Percentiles rank a stretch among this genome's conserved stretches.
phyloP scores from a whole-genome alignment of 495 filamentous ascomycete species.

The Sordaria brevicollis region DNA sequence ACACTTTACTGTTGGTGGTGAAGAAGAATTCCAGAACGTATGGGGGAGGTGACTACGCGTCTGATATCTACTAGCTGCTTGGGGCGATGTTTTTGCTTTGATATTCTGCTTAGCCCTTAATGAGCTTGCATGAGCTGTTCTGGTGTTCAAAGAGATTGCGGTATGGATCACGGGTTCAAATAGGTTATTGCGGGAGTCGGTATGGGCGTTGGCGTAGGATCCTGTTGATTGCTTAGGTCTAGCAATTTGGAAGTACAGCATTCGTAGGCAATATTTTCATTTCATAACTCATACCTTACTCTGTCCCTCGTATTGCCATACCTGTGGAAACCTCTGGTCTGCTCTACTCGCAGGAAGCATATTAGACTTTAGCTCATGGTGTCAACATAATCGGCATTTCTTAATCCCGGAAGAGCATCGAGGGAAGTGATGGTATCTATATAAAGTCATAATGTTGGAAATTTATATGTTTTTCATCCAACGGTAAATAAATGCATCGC shows the following conservation, averaged over 20 bases:
- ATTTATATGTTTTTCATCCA: no score
- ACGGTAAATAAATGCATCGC: no score
- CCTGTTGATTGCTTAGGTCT: background rate
- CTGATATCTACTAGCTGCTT: background rate
- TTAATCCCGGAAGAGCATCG: no score
- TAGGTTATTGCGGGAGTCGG: background rate
- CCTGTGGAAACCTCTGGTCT: background rate
- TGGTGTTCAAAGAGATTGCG: background rate
- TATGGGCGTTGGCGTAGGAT: background rate
- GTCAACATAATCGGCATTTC: no score
- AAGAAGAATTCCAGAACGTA: constrained; percentile 22
- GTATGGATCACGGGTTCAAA: background rate
- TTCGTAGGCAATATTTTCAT: background rate
- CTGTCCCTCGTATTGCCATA: background rate
- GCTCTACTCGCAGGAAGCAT: background rate
- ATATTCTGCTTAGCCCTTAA: background rate
- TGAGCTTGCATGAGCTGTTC: background rate
- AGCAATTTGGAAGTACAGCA: background rate
- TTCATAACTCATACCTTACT: background rate
- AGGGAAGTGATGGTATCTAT: no score
- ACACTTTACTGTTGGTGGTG: constrained; percentile 11
- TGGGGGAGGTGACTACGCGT: constrained; percentile 21
- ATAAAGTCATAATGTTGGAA: no score
- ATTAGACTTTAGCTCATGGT: background rate
- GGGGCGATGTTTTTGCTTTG: background rate